Base-by-base conservation (phyloP, 108 stramenopile genomes). In the Cyclotella sp. region DNA sequence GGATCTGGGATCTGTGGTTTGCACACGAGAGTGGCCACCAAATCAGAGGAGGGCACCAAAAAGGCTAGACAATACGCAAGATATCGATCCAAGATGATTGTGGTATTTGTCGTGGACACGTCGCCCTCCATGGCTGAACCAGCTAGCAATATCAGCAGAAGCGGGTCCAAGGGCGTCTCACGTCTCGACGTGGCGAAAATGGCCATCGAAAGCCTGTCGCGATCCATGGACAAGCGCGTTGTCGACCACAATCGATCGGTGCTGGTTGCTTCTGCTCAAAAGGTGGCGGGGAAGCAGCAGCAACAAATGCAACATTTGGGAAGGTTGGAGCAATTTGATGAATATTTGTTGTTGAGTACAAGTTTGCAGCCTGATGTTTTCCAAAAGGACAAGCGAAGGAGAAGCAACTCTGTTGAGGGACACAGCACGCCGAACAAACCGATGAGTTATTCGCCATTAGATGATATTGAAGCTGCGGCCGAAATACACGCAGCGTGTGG, bases 101-200 rank as follows among this genome's bases (percentile, higher is more conserved):
- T 91, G 9, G 90, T 91, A 26, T 93, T 93, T 62, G 89, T 93
- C 16, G 76, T 93, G 9, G 92, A 93, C 76, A 93, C 90, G 12
- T 93, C 92, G 0, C 89, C 89, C 1, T 88, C 85, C 61, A 93
- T 93, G 92, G 78, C 85, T 24, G 63, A 73, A 27, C 84, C 79
- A 57, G 47, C 78, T 24, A 43, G 46, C 67, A 44, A 58, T 19
- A 53, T 51, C 75, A 63, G 14, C 29, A 28, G 73, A 41, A 74
- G 39, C 40, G 71, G 54, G 59, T 26, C 72, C 40, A 70, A 59
- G 27, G 71, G 85, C 46, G 80, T 93, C 78, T 87, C 90, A 9
- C 68, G 85, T 24, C 78, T 93, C n/a, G 92, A 93, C 81, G 75
- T 93, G 14, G 92, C 88, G 16, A 93, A 93, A 79, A 90, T 91